These are phyloP conservation scores for Lactuca saligna DNA, from an alignment of 129 eudicot species.

Conservation along the genomic window DNA sequence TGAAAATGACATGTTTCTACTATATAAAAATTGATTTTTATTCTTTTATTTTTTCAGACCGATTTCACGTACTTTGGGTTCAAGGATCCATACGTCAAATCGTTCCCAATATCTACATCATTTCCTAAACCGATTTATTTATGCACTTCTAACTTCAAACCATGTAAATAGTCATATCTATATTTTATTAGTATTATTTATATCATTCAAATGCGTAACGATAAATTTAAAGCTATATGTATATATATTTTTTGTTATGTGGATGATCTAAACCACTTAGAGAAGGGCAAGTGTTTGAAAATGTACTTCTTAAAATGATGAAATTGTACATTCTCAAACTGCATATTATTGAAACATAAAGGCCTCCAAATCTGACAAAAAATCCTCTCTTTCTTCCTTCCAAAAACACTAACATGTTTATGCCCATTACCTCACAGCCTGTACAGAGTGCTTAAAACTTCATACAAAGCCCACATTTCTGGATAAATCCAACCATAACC, in stretches of 20 bases:
- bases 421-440: slow-evolving; percentile 45
- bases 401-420: slow-evolving; percentile 32
- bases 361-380: slow-evolving; percentile 33
- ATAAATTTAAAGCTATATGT: background rate
- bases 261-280: slow-evolving; percentile 50
- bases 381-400: slow-evolving; percentile 26
- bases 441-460: slow-evolving; percentile 24
- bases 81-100: too few species aligned
- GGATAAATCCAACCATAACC: slow-evolving; percentile 36
- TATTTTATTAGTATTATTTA: too few species aligned
- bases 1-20: too few species aligned
- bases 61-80: too few species aligned
- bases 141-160: background rate
- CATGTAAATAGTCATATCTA: background rate
- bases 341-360: slow-evolving; percentile 22
- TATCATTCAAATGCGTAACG: too few species aligned
- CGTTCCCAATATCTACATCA: background rate
- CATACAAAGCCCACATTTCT: slow-evolving; percentile 25
- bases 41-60: too few species aligned
- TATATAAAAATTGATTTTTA: too few species aligned
- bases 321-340: slow-evolving; percentile 3
- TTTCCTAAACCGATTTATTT: background rate
- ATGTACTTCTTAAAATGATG: background rate
- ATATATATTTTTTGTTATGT: slow-evolving; percentile 13
- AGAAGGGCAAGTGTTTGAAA: slow-evolving; percentile 34